Percentiles rank a stretch among this genome's conserved stretches.
phyloP scores from a whole-genome alignment of 768 basidiomycete genomes.

The Pleurotus citrinopileatus region DNA sequence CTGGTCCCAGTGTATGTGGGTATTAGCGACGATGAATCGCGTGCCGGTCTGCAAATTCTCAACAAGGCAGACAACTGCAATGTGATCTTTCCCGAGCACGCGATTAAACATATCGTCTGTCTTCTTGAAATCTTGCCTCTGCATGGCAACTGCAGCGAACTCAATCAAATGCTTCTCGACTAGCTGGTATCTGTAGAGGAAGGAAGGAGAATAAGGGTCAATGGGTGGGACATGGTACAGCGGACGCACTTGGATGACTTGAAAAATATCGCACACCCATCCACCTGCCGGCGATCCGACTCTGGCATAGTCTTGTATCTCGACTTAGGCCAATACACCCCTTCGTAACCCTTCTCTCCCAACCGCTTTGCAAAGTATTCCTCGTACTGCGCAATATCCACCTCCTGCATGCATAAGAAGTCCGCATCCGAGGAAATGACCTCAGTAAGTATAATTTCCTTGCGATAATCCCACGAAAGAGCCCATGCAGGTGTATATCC shows the following conservation, averaged over 20 bases:
- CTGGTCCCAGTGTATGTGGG: conserved; percentile 93
- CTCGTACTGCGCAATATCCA: conserved; percentile 89
- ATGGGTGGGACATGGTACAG: conserved; percentile 8
- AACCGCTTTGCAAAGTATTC: conserved; percentile 83
- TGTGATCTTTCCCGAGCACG: conserved; percentile 91
- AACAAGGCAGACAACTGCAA: conserved; percentile 82
- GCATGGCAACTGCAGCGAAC: conserved; percentile 90
- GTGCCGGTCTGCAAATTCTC: conserved; percentile 88
- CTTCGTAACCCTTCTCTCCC: conserved; percentile 77
- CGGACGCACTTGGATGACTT: conserved; percentile 76
- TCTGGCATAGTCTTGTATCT: conserved; percentile 92
- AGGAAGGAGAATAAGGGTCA: conserved; percentile 13
- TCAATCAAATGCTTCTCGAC: conserved; percentile 94
- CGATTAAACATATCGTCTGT: conserved; percentile 99
- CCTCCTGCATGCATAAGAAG: conserved; percentile 93
- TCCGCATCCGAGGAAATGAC: conserved; percentile 79
- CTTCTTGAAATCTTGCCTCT: conserved; percentile 91
- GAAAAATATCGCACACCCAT: conserved; percentile 97
- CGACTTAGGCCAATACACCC: conserved; percentile 89
- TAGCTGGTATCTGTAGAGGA: conserved; percentile 69
- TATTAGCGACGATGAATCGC: conserved; percentile 85
- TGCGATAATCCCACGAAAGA: conserved; percentile 91
- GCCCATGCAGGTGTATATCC: conserved; percentile 98
- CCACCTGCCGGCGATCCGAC: conserved; percentile 81
- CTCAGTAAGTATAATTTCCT: conserved; percentile 84